Evolutionary conservation across 768 basidiomycete species (phyloP).

Genomic region (Bullera alba): DNA sequence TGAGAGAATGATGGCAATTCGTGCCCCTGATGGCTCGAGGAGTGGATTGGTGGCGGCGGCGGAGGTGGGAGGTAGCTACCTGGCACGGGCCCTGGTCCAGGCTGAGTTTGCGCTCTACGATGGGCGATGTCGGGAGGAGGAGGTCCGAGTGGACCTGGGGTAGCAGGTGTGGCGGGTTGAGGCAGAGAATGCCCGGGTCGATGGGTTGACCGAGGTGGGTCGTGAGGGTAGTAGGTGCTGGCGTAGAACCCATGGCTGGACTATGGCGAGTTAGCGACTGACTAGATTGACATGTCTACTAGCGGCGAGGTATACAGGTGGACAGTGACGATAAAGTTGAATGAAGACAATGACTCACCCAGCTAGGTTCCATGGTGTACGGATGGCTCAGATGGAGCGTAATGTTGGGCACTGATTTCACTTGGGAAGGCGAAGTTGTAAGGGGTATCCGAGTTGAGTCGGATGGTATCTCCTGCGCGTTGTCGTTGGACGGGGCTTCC

Average conservation of each 20-base stretch:
- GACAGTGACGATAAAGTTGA: neutral
- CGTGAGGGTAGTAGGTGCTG: conserved; percentile 8
- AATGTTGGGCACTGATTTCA: conserved; percentile 17
- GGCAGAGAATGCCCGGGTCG: neutral
- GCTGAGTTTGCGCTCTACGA: neutral
- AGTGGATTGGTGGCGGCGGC: conserved; percentile 2
- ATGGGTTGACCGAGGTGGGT: conserved; percentile 5
- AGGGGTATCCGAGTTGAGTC: too few relatives aligned
- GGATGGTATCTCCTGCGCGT: too few relatives aligned
- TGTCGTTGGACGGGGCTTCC: too few relatives aligned
- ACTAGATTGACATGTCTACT: neutral
- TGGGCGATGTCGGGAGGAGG: neutral
- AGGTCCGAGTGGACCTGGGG: neutral
- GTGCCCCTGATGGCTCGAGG: conserved; percentile 1
- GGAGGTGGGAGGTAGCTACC: neutral
- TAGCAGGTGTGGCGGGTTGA: neutral
- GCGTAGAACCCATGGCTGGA: conserved; percentile 9
- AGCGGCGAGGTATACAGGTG: neutral
- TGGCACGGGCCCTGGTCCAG: too few relatives aligned
- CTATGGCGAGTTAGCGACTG: neutral
- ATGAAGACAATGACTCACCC: conserved; percentile 10
- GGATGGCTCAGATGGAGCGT: conserved; percentile 5
- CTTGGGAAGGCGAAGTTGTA: too few relatives aligned
- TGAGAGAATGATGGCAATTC: conserved; percentile 24
- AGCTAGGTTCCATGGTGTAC: conserved; percentile 16